Conservation (phyloP, 108 stramenopile species). For the Fistulifera pelliculosa region DNA sequence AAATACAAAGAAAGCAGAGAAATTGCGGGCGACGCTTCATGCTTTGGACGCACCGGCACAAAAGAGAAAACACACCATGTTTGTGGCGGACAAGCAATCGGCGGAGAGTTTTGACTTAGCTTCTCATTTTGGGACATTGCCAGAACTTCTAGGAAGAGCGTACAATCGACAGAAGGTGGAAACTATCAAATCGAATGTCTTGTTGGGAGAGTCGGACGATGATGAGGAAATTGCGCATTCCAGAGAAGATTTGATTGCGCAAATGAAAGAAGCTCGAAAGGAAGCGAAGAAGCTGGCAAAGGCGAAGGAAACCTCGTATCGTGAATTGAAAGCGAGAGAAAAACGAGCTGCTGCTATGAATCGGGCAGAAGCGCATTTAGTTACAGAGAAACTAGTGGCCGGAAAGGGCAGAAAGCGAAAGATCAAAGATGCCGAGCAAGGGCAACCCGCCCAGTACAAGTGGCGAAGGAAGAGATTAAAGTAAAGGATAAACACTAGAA, state of each 20-base stretch:
- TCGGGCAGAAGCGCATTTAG: constrained; percentile 62
- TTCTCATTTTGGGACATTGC: constrained; percentile 82
- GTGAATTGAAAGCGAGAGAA: constrained; percentile 77
- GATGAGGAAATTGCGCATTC: constrained; percentile 13
- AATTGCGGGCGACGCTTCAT: constrained; percentile 72
- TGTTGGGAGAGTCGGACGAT: constrained; percentile 18
- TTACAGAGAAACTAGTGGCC: constrained; percentile 67
- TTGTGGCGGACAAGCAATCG: constrained; percentile 51
- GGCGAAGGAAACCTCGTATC: constrained; percentile 53
- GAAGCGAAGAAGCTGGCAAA: constrained; percentile 48
- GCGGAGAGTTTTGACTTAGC: constrained; percentile 77
- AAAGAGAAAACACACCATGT: constrained; percentile 58
- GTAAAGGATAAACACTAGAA: too few relatives aligned
- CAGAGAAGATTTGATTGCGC: constrained; percentile 30
- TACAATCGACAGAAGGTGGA: constrained; percentile 63
- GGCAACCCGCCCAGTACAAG: constrained; percentile 64
- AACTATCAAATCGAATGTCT: constrained; percentile 1
- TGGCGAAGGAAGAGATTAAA: constrained; percentile 63
- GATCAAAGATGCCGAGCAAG: constrained; percentile 48
- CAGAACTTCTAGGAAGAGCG: constrained; percentile 72
- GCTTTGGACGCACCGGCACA: constrained; percentile 43
- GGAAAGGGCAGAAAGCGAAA: constrained; percentile 88
- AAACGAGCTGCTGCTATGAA: constrained; percentile 48
- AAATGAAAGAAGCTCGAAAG: constrained; percentile 28
- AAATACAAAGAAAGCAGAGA: constrained; percentile 70